phyloP scores from a whole-genome alignment of 345 rosid species.

The Citrus mangshanensis region DNA sequence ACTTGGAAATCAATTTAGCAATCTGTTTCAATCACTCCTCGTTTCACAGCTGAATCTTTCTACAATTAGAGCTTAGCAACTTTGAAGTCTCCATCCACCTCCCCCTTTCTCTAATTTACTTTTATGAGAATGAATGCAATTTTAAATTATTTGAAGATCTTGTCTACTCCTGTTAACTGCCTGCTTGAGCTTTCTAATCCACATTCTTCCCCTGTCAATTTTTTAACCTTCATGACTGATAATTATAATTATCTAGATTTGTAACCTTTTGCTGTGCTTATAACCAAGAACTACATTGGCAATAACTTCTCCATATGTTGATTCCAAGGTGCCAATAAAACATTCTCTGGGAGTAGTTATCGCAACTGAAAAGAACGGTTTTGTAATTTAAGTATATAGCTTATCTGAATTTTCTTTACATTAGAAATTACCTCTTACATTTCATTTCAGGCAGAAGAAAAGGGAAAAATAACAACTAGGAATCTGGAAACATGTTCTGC shows the following conservation, averaged over 20 bases:
- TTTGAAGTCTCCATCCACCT: background rate
- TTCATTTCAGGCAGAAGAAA: slow-evolving; percentile 18
- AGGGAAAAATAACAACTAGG: background rate
- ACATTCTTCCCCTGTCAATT: background rate
- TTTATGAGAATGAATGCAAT: background rate
- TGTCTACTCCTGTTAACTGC: background rate
- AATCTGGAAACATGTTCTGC: slow-evolving; percentile 1
- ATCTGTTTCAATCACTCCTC: background rate
- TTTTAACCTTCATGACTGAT: background rate
- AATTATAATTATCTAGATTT: background rate
- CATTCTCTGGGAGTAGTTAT: background rate
- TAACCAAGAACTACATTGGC: background rate
- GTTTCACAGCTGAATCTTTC: background rate
- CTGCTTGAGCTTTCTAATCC: background rate
- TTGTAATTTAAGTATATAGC: background rate
- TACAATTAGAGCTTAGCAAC: background rate
- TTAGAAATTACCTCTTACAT: slow-evolving; percentile 8
- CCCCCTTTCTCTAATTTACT: background rate
- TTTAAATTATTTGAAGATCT: background rate
- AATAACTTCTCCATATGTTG: background rate
- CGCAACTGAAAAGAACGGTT: background rate
- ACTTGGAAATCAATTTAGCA: background rate
- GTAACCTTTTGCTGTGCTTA: background rate
- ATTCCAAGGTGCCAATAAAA: background rate
- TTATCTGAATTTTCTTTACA: slow-evolving; percentile 6